These are phyloP conservation scores for Aspergillus sp. DNA, from an alignment of 2,329 filamentous ascomycete species.

Conservation along the genomic window DNA sequence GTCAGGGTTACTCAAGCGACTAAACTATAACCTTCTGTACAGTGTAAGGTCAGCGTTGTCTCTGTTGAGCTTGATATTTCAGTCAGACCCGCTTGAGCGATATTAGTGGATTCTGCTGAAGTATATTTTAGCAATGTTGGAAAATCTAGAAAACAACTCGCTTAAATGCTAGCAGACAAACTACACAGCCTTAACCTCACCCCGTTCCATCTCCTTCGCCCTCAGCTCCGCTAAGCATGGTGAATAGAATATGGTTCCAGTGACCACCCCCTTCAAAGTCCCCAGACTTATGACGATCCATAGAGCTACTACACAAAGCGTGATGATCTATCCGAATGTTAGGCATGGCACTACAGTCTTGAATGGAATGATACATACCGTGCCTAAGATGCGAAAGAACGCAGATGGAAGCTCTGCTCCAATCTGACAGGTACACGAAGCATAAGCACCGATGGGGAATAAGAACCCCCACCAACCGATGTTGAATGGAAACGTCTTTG, in stretches of 20 bases:
- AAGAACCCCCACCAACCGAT: constrained; percentile 68
- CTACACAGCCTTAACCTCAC: constrained; percentile 27
- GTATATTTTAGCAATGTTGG: not conserved
- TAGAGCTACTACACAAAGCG: constrained; percentile 55
- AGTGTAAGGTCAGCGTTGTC: not conserved
- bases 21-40: not conserved
- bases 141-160: not conserved
- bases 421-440: constrained; percentile 48
- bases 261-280: constrained; percentile 54
- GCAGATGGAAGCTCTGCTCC: constrained; percentile 57
- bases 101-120: constrained; percentile 7
- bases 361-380: constrained; percentile 35
- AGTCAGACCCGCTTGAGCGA: not conserved
- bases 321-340: constrained; percentile 47
- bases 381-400: constrained; percentile 63
- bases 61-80: constrained; percentile 8
- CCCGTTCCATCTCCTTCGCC: constrained; percentile 20
- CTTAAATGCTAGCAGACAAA: not conserved
- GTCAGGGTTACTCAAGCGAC: not conserved
- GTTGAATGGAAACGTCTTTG: constrained; percentile 59
- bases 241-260: constrained; percentile 58
- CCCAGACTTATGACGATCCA: constrained; percentile 60
- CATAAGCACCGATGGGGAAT: constrained; percentile 63
- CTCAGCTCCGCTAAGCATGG: constrained; percentile 55
- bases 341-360: not conserved